phyloP scores from a whole-genome alignment of 2,329 filamentous ascomycete species.

The Teratosphaeria viscida region DNA sequence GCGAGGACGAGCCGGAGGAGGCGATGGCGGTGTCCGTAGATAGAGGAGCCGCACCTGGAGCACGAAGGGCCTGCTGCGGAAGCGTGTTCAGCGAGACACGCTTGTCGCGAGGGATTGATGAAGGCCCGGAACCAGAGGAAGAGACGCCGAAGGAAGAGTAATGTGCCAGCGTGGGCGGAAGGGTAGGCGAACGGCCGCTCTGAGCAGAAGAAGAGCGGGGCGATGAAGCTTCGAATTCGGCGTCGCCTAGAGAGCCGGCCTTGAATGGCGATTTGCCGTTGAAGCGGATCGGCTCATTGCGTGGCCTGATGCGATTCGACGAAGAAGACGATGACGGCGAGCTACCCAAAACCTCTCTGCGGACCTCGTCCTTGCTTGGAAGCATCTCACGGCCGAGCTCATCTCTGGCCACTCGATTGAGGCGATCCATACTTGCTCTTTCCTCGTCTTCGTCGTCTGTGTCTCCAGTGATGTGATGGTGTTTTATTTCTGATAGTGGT shows the following conservation, averaged over 20 bases:
- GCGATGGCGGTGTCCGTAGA: slow-evolving; percentile 46
- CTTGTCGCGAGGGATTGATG: slow-evolving; percentile 30
- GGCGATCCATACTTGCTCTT: slow-evolving; percentile 3
- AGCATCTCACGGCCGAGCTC: slow-evolving; percentile 7
- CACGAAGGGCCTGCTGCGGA: slow-evolving; percentile 62
- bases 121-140: not conserved
- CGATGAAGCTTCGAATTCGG: not conserved
- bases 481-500: slow-evolving; percentile 19
- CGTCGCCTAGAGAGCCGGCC: slow-evolving; percentile 60
- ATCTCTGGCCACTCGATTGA: not conserved
- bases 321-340: not conserved
- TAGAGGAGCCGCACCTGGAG: slow-evolving; percentile 29
- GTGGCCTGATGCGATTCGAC: not conserved
- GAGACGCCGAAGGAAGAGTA: not conserved
- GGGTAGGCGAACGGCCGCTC: not conserved
- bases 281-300: not conserved
- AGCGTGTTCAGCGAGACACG: slow-evolving; percentile 64
- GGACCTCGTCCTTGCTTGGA: slow-evolving; percentile 78
- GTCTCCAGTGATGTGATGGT: slow-evolving; percentile 7
- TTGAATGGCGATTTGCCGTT: slow-evolving; percentile 63
- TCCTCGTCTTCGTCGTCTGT: slow-evolving; percentile 12
- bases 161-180: slow-evolving; percentile 15
- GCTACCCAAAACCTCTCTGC: not conserved
- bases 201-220: not conserved
- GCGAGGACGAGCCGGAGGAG: slow-evolving; percentile 62